Base-by-base conservation (phyloP, 2,329 filamentous ascomycete genomes). In the Fusarium pseudoanthophilum region DNA sequence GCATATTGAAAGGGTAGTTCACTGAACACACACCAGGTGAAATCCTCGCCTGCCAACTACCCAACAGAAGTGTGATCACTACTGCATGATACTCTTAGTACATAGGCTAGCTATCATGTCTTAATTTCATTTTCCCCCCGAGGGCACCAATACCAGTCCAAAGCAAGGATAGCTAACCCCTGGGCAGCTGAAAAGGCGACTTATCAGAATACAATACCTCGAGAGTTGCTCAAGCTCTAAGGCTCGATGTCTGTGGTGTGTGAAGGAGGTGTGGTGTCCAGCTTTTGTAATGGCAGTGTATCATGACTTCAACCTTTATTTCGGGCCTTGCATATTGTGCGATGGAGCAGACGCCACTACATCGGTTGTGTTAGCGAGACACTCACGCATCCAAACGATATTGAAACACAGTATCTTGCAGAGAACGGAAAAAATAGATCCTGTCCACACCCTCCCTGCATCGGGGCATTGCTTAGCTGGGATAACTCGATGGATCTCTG, bases 61-160 rank as follows among this genome's bases (percentile, higher is more conserved):
- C 52, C 42, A 56, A 45, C 49, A 34, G 28, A 53, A 58, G 37
- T 60, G 53, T 51, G 45, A 67, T 67, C 45, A 51, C 49, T 62
- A 51, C 62, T 74, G 71, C 67, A 73, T 68, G 67, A 49, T 68
- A 56, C 36, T 52, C 40, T 45, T 55, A 68, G 62, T 24, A 51
- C 37, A 61, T 45, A 42, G 55, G 56, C 30, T 49, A 64, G 56
- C 30, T 49, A 64, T 64, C 59, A 64, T 67, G 49, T 48, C 58
- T 52, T 43, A 32, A 56, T 51, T 58, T 57, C 71, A 64, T 72
- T 64, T 71, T 46, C 20, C 51, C 5, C 6, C 6, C 8, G n/a
- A 30, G 28, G 39, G 59, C 56, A 69, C 71, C 71, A 73, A 74
- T 74, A 43, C 67, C 55, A 58, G 51, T 49, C 45, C 39, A 58